phyloP scores from a whole-genome alignment of 495 filamentous ascomycete genomes.

The Penicillium alfredii region DNA sequence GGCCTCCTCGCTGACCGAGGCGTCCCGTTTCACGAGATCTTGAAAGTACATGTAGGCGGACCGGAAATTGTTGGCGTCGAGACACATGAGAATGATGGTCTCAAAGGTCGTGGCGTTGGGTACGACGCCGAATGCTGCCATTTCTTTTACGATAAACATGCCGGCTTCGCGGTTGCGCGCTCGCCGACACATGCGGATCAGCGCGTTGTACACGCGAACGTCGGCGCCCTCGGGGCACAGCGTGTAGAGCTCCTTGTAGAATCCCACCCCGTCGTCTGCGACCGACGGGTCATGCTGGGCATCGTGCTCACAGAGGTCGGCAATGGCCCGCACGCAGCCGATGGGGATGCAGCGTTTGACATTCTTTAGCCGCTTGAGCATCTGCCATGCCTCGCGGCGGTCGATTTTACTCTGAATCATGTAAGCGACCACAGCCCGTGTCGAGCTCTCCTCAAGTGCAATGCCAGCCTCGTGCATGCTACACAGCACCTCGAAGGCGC shows the following conservation, averaged over 20 bases:
- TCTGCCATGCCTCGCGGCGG: conserved; percentile 41
- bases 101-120: conserved; percentile 63
- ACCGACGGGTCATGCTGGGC: conserved; percentile 22
- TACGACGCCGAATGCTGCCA: conserved; percentile 55
- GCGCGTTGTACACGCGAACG: conserved; percentile 58
- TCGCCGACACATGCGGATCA: conserved; percentile 56
- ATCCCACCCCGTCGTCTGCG: conserved; percentile 49
- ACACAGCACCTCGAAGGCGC: conserved; percentile 55
- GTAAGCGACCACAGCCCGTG: conserved; percentile 48
- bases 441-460: conserved; percentile 45
- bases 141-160: conserved; percentile 69
- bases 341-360: conserved; percentile 24
- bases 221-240: conserved; percentile 54
- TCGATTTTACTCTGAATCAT: conserved; percentile 29
- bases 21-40: conserved; percentile 29
- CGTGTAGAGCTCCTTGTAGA: conserved; percentile 66
- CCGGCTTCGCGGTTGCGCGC: conserved; percentile 47
- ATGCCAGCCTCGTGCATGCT: conserved; percentile 62
- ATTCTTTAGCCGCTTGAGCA: conserved; percentile 47
- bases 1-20: conserved; percentile 16
- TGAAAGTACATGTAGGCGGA: conserved; percentile 38
- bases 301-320: conserved; percentile 28
- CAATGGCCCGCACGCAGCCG: conserved; percentile 25
- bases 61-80: conserved; percentile 36
- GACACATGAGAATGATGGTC: conserved; percentile 59